Base-by-base conservation (phyloP, 345 rosid species). In the Populus tremula region DNA sequence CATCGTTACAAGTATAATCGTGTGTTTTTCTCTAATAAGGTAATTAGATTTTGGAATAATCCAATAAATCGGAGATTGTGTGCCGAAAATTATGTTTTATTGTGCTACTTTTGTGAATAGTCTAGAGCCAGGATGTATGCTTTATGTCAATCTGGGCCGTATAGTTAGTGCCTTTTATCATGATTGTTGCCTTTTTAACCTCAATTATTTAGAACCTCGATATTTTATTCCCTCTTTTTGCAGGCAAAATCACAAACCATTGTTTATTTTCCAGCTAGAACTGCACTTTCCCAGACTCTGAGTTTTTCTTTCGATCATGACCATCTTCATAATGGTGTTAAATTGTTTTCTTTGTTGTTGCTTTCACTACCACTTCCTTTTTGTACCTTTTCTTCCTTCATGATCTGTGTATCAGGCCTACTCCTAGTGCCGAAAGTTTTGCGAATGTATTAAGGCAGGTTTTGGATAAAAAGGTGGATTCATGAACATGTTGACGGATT, bases 1-100 rank as follows among this genome's bases (percentile, higher is more conserved):
- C 93, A 84, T 73, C 80, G 91, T 0, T 92, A 93, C 89, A 82
- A 86, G 39, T 85, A 89, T 39, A 80, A 87, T 74, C 93, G 99
- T 23, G 89, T 91, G 23, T 95, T 93, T 91, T 95, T 95, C 83
- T 89, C 94, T 13, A 93, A 92, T 87, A 87, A 93, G 98, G 99
- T 94, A 89, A 79, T 47, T 8, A 6, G 4, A 18, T 64, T 35
- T 70, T 21, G 54, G 2, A 6, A 9, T 43, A 16, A 2, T 14
- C 8, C 0, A 53, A n/a, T 20, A 20, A 53, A 20, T 53, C 6
- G 9, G n/a, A 53, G 59, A 53, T 18, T 20, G 59, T 18, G 59
- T 18, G 59, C 4, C 2, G n/a, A 18, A 1, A n/a, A 53, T 53
- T 53, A 53, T 53, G 23, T 20, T 53, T 53, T 53, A 53, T 53